Evolutionary conservation across 1,284 basidiomycete genomes (phyloP), one percentile per base, ranked within the genome.

Genomic region (Trichosporon faecale): DNA sequence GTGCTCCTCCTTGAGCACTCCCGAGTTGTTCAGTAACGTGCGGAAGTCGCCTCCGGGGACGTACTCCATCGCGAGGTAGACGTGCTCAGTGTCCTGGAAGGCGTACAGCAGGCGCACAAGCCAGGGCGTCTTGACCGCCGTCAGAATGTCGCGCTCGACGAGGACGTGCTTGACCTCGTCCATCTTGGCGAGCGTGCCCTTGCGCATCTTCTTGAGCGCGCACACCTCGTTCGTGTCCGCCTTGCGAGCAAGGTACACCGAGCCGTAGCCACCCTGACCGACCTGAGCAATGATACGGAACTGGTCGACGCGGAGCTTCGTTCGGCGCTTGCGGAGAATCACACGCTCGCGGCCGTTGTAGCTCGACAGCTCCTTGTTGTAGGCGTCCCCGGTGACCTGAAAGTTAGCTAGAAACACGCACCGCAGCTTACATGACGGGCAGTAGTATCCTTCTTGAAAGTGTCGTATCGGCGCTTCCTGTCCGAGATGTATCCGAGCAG

Each of bases 51-150:
- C 95, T 44, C 95, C 95, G 1, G 95, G 95, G 14, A 98, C 95
- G 80, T 96, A 98, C 86, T 99, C 97, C 95, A 98, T 98, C 0
- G 95, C 95, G 65, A 98, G 91, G 80, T 95, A 98, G 31, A 98
- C 94, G 77, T 91, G 87, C 71, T 91, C 86, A 0, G 89, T 85
- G 80, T 98, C 95, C 83, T 98, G 95, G 85, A 98, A 98, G 0
- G 95, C 95, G 80, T 98, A 98, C 3, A 98, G 85, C 9, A 98
- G 86, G 23, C 90, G 87, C 60, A 98, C 95, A 68, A 98, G 88
- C 95, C 95, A 98, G 1, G 94, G 92, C 0, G 94, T 95, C 83
- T 95, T 95, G 33, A 95, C 96, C 1, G 94, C 92, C 0, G 95
- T 96, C 73, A 98, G 85, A 77, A 98, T 98, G 82, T 98, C 95